These are phyloP conservation scores for Urtica urens DNA, from an alignment of 306 rosid genomes.

Conservation along the genomic window DNA sequence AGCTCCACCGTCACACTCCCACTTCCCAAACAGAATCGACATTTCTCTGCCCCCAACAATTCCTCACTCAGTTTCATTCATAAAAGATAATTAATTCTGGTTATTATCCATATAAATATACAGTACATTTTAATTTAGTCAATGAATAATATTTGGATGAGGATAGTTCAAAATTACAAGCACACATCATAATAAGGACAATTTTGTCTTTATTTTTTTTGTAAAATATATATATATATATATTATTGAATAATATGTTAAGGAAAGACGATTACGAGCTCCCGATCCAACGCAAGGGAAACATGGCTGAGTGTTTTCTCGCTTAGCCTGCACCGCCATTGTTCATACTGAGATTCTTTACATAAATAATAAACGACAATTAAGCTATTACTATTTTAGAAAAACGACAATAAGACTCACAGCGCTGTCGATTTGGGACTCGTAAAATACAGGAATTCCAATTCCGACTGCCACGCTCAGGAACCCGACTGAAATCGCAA, in stretches of 20 bases:
- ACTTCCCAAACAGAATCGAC: conserved; percentile 76
- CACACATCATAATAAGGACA: no score
- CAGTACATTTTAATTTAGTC: no score
- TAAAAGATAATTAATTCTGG: neutral
- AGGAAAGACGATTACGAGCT: conserved; percentile 45
- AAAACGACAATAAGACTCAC: conserved; percentile 23
- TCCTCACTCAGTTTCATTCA: no score
- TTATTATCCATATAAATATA: no score
- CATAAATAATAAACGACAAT: neutral
- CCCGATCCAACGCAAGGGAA: conserved; percentile 96
- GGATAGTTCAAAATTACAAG: no score
- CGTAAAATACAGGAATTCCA: conserved; percentile 83
- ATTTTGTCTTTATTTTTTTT: no score
- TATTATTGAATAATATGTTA: no score
- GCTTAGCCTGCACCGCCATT: conserved; percentile 51
- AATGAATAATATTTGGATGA: no score
- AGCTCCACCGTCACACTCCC: conserved; percentile 67
- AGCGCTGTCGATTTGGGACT: conserved; percentile 77
- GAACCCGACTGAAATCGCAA: conserved; percentile 75
- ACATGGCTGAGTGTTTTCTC: conserved; percentile 89
- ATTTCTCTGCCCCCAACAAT: conserved; percentile 75
- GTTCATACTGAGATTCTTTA: neutral
- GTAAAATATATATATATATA: no score
- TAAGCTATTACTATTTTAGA: no score
- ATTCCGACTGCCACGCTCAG: conserved; percentile 73